Evolutionary conservation across 2,329 filamentous ascomycete genomes (phyloP).

Genomic region (Xylariales sp.): DNA sequence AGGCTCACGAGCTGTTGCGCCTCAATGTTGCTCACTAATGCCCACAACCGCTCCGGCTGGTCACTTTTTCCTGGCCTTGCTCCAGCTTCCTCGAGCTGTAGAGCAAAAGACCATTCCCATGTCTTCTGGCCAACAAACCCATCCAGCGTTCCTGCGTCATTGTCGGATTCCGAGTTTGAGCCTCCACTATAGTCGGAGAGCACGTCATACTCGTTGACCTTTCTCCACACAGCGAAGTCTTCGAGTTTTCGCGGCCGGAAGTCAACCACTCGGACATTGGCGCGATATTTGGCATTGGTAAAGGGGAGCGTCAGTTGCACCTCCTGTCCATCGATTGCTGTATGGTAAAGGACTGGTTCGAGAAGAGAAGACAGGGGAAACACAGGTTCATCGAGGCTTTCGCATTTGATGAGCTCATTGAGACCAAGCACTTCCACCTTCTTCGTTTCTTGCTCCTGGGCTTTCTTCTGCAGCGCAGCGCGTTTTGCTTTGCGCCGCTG

Average conservation of each 20-base stretch:
- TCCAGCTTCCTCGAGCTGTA: slow-evolving; percentile 69
- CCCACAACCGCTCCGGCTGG: slow-evolving; percentile 52
- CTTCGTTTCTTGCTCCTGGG: slow-evolving; percentile 23
- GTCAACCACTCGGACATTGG: slow-evolving; percentile 73
- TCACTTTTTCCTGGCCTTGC: slow-evolving; percentile 24
- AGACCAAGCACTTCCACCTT: slow-evolving; percentile 20
- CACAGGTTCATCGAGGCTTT: slow-evolving; percentile 32
- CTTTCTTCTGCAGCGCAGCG: slow-evolving; percentile 17
- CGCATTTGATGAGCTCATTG: slow-evolving; percentile 37
- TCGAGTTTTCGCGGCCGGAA: slow-evolving; percentile 67
- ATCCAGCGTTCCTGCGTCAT: slow-evolving; percentile 19
- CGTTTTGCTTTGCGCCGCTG: slow-evolving; percentile 23
- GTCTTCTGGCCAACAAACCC: slow-evolving; percentile 22
- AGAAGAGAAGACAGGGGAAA: slow-evolving; percentile 36
- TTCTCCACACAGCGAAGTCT: slow-evolving; percentile 59
- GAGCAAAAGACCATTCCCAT: slow-evolving; percentile 83
- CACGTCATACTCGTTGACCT: slow-evolving; percentile 40
- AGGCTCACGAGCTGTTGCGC: slow-evolving; percentile 45
- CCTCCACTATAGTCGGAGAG: slow-evolving; percentile 41
- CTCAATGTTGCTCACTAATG: slow-evolving; percentile 58
- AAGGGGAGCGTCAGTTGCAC: slow-evolving; percentile 58
- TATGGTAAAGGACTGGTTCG: slow-evolving; percentile 33
- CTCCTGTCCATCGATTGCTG: slow-evolving; percentile 34
- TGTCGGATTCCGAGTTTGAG: slow-evolving; percentile 24
- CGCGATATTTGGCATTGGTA: slow-evolving; percentile 65